A percentile compares a stretch with the other conserved stretches of the same genome.
These are phyloP conservation scores for Chlorella sp. DNA, from an alignment of 139 green algal species.

Conservation along the genomic window DNA sequence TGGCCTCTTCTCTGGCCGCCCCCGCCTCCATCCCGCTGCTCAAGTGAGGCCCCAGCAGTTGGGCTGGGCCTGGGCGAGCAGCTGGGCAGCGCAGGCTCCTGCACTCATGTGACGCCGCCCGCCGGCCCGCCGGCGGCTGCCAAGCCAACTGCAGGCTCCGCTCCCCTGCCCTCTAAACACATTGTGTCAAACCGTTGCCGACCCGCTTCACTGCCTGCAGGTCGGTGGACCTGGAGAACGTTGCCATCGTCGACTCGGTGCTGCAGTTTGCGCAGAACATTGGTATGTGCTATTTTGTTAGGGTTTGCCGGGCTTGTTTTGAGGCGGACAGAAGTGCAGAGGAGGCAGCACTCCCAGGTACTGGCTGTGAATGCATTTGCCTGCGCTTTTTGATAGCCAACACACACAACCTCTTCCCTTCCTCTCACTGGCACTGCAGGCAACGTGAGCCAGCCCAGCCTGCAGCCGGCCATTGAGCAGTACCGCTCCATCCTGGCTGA, in stretches of 20 bases:
- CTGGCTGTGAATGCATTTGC: too few species aligned
- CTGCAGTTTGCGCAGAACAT: constrained; percentile 23
- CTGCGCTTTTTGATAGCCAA: background rate
- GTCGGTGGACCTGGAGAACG: constrained; percentile 19
- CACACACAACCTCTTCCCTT: background rate
- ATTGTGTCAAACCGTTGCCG: too few species aligned
- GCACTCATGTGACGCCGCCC: too few species aligned
- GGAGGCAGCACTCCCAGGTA: too few species aligned
- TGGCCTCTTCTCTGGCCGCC: background rate
- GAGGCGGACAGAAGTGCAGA: too few species aligned
- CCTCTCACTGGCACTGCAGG: background rate
- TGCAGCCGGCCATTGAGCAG: constrained; percentile 13
- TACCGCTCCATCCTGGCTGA: constrained; percentile 20
- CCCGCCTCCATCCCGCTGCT: constrained; percentile 13
- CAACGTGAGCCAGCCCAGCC: constrained; percentile 11
- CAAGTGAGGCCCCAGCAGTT: background rate
- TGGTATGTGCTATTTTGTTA: too few species aligned
- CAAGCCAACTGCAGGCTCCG: too few species aligned
- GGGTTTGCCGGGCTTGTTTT: too few species aligned
- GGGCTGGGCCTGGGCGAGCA: too few species aligned
- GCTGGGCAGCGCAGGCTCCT: too few species aligned
- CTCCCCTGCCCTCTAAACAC: too few species aligned
- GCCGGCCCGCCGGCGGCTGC: too few species aligned
- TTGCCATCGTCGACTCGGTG: constrained; percentile 19
- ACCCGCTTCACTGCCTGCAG: background rate